Conservation (phyloP, 495 filamentous ascomycete genomes). For the Letharia columbiana region DNA sequence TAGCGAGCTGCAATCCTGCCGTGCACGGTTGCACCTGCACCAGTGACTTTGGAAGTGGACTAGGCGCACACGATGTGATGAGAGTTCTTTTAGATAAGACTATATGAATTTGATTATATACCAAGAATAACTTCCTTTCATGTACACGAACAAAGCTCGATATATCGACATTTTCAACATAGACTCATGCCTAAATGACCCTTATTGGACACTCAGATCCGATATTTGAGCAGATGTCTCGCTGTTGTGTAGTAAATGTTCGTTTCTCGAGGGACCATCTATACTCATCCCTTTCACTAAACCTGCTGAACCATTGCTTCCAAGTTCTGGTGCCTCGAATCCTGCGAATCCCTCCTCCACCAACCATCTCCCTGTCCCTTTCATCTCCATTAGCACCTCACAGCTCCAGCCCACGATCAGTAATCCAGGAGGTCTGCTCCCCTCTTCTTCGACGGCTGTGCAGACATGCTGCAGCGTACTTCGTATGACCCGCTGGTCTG, state of each 20-base stretch:
- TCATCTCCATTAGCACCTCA: slow-evolving; percentile 54
- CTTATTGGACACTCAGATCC: background rate
- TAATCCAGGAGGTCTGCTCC: slow-evolving; percentile 80
- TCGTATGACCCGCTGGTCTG: slow-evolving; percentile 86
- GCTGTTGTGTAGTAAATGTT: background rate
- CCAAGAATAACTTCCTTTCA: background rate
- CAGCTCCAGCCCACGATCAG: slow-evolving; percentile 84
- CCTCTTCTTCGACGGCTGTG: slow-evolving; percentile 79
- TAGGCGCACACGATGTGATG: background rate
- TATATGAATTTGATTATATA: background rate
- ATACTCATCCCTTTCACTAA: slow-evolving; percentile 13
- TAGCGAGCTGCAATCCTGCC: slow-evolving; percentile 1
- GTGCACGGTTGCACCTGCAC: background rate
- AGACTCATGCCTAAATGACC: no score
- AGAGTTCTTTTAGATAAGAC: no score
- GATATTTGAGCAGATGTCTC: background rate
- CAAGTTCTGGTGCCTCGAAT: slow-evolving; percentile 39
- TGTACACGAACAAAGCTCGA: background rate
- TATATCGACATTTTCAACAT: background rate
- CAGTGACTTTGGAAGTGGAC: no score
- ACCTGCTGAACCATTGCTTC: slow-evolving; percentile 22
- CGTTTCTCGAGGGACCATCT: slow-evolving; percentile 5
- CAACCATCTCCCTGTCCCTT: slow-evolving; percentile 57
- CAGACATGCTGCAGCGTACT: slow-evolving; percentile 72
- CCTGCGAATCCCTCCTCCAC: slow-evolving; percentile 85